These are phyloP conservation scores for Neonectria punicea DNA, from an alignment of 2,329 filamentous ascomycete genomes.

Conservation along the genomic window DNA sequence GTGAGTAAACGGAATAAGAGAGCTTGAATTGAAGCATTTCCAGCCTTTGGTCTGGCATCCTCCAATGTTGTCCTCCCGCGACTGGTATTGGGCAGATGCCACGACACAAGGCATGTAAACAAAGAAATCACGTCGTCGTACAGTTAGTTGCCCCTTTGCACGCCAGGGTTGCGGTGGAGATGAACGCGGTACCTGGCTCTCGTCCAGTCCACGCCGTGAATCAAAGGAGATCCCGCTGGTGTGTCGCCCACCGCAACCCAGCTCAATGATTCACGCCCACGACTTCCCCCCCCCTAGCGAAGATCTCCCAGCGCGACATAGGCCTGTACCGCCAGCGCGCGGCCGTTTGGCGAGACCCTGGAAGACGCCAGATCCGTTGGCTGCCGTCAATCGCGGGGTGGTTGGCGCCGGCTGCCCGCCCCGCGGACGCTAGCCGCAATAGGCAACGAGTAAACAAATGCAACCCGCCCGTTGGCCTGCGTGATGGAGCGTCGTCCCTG, in stretches of 20 bases:
- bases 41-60: neutral
- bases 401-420: conserved; percentile 37
- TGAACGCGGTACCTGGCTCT: neutral
- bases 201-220: conserved; percentile 33
- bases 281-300: conserved; percentile 1
- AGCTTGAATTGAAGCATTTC: neutral
- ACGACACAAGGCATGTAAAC: neutral
- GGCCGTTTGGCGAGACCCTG: conserved; percentile 40
- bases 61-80: neutral
- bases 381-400: conserved; percentile 37
- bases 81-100: neutral
- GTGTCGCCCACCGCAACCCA: conserved; percentile 28
- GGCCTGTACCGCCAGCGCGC: neutral
- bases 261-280: conserved; percentile 38
- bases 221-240: conserved; percentile 19
- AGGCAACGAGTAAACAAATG: conserved; percentile 61
- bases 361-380: conserved; percentile 40
- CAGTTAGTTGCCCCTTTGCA: conserved; percentile 7
- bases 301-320: conserved; percentile 1
- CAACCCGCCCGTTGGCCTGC: conserved; percentile 19
- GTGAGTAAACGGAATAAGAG: neutral
- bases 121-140: neutral
- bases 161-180: conserved; percentile 15
- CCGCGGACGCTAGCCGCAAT: conserved; percentile 49
- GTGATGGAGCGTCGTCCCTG: conserved; percentile 2